These are phyloP conservation scores for Lactarius quietus DNA, from an alignment of 768 basidiomycete genomes.

Conservation along the genomic window DNA sequence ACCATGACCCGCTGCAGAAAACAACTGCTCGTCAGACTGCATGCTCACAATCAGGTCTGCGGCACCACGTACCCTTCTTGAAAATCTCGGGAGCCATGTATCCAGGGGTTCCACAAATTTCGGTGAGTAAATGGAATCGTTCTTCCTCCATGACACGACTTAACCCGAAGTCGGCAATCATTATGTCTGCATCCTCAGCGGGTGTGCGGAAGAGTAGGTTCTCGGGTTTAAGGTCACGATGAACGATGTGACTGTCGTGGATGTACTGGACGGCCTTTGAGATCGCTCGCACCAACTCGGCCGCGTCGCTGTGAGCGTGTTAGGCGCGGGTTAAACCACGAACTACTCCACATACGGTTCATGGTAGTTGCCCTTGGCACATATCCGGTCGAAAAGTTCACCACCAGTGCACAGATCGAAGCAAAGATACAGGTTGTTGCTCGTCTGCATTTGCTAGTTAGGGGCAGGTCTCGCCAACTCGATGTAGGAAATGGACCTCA, in stretches of 20 bases:
- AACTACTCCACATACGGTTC: conserved; percentile 63
- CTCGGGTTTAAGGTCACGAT: conserved; percentile 96
- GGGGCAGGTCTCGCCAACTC: not conserved
- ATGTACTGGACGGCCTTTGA: conserved; percentile 87
- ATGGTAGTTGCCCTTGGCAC: conserved; percentile 94
- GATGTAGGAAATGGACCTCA: conserved; percentile 51
- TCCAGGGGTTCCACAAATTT: conserved; percentile 94
- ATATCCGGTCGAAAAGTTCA: conserved; percentile 98
- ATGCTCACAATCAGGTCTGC: not conserved
- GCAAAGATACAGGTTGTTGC: conserved; percentile 90
- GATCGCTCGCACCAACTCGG: conserved; percentile 82
- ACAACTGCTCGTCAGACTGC: conserved; percentile 6
- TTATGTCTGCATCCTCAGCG: conserved; percentile 89
- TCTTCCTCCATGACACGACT: conserved; percentile 89
- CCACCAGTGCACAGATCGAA: conserved; percentile 98
- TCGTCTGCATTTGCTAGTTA: conserved; percentile 48
- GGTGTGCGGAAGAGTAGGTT: conserved; percentile 92
- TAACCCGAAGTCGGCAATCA: conserved; percentile 97
- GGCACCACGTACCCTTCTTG: conserved; percentile 63
- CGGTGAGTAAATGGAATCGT: conserved; percentile 82
- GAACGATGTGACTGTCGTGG: conserved; percentile 89
- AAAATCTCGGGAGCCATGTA: conserved; percentile 98
- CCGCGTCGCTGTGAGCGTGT: conserved; percentile 66
- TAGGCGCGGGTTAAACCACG: conserved; percentile 28
- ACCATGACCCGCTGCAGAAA: conserved; percentile 70